Base-by-base conservation (phyloP, 495 filamentous ascomycete species). In the Aspergillus incahuasiensis region DNA sequence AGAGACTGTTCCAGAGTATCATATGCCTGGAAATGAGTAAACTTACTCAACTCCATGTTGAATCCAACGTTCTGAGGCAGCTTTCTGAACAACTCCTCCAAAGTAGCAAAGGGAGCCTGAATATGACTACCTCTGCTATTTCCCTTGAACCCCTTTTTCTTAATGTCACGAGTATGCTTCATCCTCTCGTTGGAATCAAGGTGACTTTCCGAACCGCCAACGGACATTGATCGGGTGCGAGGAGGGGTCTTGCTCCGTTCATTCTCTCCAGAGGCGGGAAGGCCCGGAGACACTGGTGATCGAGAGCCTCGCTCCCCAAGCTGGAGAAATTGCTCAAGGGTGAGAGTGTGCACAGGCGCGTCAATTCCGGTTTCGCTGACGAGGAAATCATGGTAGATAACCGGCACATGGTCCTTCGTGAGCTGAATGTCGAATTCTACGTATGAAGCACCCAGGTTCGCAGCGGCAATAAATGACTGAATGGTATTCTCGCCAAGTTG, bases 351-450 rank as follows among this genome's bases (percentile, higher is more conserved):
- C 1, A 99, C 91, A 0, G 95, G 95, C 0, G 92, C 95, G 69
- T 99, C 95, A 54, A 96, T 95, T 1, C 95, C 95, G 0, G 95
- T 99, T 72, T 99, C 95, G 66, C 91, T 96, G 68, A 99, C 94
- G 15, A 99, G 78, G 63, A 99, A 99, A 70, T 99, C 95, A 68
- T 99, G 95, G 68, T 99, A 99, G 62, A 99, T 96, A 62, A 99
- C 92, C 16, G 95, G 95, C 7, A 99, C 91, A 69, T 94, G 92
- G 66, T 99, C 95, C 64, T 99, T 99, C 16, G 95, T 99, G 45
- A 99, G 78, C 66, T 99, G 95, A 2, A 99, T 94, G 65, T 98
- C 94, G 63, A 87, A 90, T 69, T 97, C 92, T 52, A 97, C 91
- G 65, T 95, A 95, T 16, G 86, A 84, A 1, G 92, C 92, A 3